Evolutionary conservation across 2,329 filamentous ascomycete genomes (phyloP).

Genomic region (Fusarium palustre): DNA sequence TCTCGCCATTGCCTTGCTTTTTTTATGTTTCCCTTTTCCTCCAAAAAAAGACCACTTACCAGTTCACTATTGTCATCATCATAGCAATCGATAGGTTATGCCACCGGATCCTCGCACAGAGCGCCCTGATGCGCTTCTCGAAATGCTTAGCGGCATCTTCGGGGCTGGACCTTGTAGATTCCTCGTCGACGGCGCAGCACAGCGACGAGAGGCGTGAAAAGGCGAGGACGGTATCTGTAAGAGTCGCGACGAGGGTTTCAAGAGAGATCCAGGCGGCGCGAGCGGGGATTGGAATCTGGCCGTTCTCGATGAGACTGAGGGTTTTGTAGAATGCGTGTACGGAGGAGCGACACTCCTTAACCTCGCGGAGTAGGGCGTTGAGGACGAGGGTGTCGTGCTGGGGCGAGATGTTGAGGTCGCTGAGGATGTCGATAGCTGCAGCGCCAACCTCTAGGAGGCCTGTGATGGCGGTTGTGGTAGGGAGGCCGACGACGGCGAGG

Average conservation of each 20-base stretch:
- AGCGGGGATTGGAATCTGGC: slow-evolving; percentile 51
- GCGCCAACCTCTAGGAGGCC: slow-evolving; percentile 53
- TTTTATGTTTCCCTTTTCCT: background rate
- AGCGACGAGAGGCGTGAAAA: slow-evolving; percentile 51
- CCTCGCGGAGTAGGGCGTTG: slow-evolving; percentile 51
- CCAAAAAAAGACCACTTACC: slow-evolving; percentile 41
- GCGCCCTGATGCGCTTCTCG: slow-evolving; percentile 46
- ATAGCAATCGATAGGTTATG: slow-evolving; percentile 56
- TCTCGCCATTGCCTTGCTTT: background rate
- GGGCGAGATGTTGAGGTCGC: slow-evolving; percentile 51
- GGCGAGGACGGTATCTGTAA: slow-evolving; percentile 54
- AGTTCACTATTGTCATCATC: slow-evolving; percentile 56
- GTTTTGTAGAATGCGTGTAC: slow-evolving; percentile 54
- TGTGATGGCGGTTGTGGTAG: slow-evolving; percentile 53
- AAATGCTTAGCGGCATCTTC: slow-evolving; percentile 35
- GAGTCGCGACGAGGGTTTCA: slow-evolving; percentile 52
- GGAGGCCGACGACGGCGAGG: slow-evolving; percentile 44
- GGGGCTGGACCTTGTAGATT: slow-evolving; percentile 34
- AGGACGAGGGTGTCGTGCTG: slow-evolving; percentile 45
- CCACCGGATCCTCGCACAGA: slow-evolving; percentile 53
- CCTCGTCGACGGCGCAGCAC: slow-evolving; percentile 45
- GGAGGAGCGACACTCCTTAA: slow-evolving; percentile 55
- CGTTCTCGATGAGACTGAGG: slow-evolving; percentile 50
- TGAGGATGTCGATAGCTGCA: slow-evolving; percentile 51
- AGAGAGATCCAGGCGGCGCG: slow-evolving; percentile 52